Conservation (phyloP, 768 basidiomycete genomes). For the Tricholoma matsutake region DNA sequence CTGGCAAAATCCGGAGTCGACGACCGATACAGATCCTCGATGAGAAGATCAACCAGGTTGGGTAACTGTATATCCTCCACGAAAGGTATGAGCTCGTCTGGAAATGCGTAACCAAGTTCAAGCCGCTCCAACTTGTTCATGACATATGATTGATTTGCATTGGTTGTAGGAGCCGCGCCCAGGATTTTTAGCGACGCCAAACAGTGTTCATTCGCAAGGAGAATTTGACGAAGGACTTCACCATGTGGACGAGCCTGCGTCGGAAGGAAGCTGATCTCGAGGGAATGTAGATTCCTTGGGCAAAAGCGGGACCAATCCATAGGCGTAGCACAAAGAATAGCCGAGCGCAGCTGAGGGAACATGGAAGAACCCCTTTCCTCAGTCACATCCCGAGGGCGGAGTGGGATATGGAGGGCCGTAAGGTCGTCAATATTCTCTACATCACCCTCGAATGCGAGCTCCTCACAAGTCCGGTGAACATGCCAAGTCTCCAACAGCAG, state of each 20-base stretch:
- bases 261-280: conserved; percentile 1
- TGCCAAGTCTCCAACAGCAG: neutral
- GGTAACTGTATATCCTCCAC: neutral
- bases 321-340: neutral
- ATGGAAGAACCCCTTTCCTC: neutral
- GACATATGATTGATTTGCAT: neutral
- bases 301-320: conserved; percentile 1
- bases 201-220: neutral
- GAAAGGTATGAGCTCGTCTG: neutral
- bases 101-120: neutral
- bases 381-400: neutral
- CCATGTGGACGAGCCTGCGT: neutral
- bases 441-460: neutral
- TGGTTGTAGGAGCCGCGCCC: neutral
- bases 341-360: neutral
- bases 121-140: neutral
- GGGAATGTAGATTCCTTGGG: neutral
- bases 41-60: neutral
- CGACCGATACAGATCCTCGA: neutral
- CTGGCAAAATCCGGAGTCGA: neutral
- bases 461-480: neutral
- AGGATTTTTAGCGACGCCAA: neutral
- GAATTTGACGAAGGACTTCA: neutral
- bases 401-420: neutral
- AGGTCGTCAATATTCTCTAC: neutral